Base-by-base conservation (phyloP, 768 basidiomycete genomes). In the Dioszegia aurantiaca region DNA sequence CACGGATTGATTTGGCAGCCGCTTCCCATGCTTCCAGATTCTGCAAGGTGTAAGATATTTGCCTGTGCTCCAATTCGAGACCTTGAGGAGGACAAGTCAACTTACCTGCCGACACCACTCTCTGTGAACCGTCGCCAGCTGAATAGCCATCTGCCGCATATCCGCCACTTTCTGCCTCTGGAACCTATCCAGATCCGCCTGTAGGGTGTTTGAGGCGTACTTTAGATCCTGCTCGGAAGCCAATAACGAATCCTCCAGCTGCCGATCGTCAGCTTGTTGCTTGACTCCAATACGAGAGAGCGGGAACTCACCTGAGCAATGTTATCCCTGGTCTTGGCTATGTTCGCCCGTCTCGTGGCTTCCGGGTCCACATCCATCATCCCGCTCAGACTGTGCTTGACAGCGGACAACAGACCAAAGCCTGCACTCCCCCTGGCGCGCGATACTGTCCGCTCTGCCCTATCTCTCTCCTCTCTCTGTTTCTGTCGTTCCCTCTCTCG, bases 291-390 rank as follows among this genome's bases (percentile, higher is more conserved):
- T 17, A 45, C 23, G 48, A 11, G 28, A 17, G 14, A 5, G 54
- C 16, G n/a, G n/a, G n/a, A 23, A 4, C 79, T 64, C 72, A 93
- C 93, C 81, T 92, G 89, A n/a, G 90, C 90, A 61, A 97, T 95
- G 19, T 84, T 84, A 78, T 98, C 94, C 65, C 89, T 83, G 4
- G 91, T 92, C 80, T 95, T 97, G 61, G 87, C 87, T 63, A 99
- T 98, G 52, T 86, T 84, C 70, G 88, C 97, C 62, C 95, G 82
- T 60, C 95, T 81, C 4, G 94, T 93, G 17, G 88, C 89, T 79
- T 98, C 95, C 2, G 95, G 95, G 78, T 99, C 95, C 17, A 89
- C 89, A 67, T 99, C 95, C 87, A 99, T 97, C 86, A 98, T 93
- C 4, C 94, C 93, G 65, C 93, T 91, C 55, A 99, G 76, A 23